A percentile compares a stretch with the other conserved stretches of the same genome.
Evolutionary conservation across 306 rosid genomes (phyloP).

Genomic region (Medicago lupulina): DNA sequence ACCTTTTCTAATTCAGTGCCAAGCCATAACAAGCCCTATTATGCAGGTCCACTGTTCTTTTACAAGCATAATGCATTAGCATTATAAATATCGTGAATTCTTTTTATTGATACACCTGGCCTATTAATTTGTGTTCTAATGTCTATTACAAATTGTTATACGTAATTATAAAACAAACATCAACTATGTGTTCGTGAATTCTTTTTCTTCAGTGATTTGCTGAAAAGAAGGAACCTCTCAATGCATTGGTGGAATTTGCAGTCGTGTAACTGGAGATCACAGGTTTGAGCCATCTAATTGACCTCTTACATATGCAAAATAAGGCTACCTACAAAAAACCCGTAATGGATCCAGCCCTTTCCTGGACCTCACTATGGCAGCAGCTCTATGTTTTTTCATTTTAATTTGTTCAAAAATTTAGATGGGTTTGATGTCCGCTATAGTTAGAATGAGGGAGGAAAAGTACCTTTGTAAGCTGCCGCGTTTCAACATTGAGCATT

Average conservation of each 20-base stretch:
- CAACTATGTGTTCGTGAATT: background rate
- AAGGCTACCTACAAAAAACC: background rate
- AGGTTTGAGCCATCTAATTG: background rate
- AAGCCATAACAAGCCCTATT: background rate
- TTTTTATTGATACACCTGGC: no score
- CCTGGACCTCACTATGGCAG: background rate
- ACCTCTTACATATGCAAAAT: conserved; percentile 1
- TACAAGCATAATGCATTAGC: conserved; percentile 18
- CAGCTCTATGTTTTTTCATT: background rate
- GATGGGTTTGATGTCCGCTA: background rate
- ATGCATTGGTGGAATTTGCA: background rate
- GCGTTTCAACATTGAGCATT: conserved; percentile 72
- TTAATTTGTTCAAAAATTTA: background rate
- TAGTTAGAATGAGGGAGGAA: conserved; percentile 27
- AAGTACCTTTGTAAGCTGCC: conserved; percentile 68
- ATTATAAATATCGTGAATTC: conserved; percentile 15
- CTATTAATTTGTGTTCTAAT: no score
- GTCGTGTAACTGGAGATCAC: background rate
- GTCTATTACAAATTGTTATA: no score
- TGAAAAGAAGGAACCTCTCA: background rate
- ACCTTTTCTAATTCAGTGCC: conserved; percentile 4
- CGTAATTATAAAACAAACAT: background rate
- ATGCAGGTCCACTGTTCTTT: conserved; percentile 1
- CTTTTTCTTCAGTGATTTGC: background rate
- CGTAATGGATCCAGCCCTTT: background rate